Percentiles rank a stretch among this genome's conserved stretches.
Evolutionary conservation across 768 basidiomycete genomes (phyloP).

Genomic region (Boletus huronensis): DNA sequence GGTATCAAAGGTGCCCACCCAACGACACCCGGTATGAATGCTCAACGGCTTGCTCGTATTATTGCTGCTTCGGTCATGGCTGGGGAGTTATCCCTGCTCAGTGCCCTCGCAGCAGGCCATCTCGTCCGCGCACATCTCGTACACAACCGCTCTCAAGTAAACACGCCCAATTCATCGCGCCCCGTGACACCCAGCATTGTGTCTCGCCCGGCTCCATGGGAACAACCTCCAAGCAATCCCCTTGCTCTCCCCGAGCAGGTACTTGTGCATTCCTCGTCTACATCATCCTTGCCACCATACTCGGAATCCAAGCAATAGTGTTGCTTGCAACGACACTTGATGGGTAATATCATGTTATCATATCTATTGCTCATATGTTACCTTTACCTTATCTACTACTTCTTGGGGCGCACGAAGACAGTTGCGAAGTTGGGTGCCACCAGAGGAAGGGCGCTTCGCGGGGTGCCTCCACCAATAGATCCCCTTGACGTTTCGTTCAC

Average conservation of each 20-base stretch:
- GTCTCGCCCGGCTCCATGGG: constrained; percentile 25
- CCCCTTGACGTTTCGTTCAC: constrained; percentile 8
- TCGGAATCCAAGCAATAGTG: constrained; percentile 27
- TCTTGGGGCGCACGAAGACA: constrained; percentile 3
- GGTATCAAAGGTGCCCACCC: constrained; percentile 89
- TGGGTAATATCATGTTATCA: constrained; percentile 1
- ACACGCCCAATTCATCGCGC: constrained; percentile 66
- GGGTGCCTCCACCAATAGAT: constrained; percentile 7
- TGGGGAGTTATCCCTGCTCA: constrained; percentile 88
- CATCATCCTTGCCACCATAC: constrained; percentile 44
- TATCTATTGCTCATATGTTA: constrained; percentile 26
- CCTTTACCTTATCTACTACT: constrained; percentile 19
- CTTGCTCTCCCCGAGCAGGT: constrained; percentile 3
- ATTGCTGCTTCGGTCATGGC: constrained; percentile 96
- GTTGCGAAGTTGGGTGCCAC: neutral
- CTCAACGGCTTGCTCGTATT: constrained; percentile 83
- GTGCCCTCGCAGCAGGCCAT: constrained; percentile 92
- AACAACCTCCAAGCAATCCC: constrained; percentile 13
- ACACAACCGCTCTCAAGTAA: constrained; percentile 83
- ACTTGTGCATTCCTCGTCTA: constrained; percentile 36
- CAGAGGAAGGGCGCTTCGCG: neutral
- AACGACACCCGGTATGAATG: constrained; percentile 83
- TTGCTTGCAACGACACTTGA: neutral
- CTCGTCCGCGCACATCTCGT: constrained; percentile 90
- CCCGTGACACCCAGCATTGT: constrained; percentile 55